Conservation (phyloP, 2,329 filamentous ascomycete genomes). For the Ambrosiella xylebori region DNA sequence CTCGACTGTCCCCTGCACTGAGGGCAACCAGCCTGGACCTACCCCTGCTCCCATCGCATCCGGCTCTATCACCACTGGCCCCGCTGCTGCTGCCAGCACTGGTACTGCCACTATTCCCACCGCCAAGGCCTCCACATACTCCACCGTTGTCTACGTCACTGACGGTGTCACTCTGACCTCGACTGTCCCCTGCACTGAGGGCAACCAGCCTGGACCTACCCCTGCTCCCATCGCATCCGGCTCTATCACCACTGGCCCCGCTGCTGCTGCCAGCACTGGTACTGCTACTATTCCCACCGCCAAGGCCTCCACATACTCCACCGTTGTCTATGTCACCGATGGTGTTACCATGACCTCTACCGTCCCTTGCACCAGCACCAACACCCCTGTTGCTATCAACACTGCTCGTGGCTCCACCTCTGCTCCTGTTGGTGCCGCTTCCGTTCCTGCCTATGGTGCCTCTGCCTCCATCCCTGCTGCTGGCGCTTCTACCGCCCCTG, state of each 20-base stretch:
- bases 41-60: background rate
- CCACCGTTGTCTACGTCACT: background rate
- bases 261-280: background rate
- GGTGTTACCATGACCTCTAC: constrained; percentile 4
- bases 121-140: background rate
- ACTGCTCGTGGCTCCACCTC: background rate
- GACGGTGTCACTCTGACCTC: constrained; percentile 1
- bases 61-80: background rate
- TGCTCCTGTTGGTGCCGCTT: background rate
- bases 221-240: background rate
- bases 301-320: background rate
- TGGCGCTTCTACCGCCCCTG: background rate
- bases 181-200: background rate
- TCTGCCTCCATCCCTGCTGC: background rate
- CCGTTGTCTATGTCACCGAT: constrained; percentile 1
- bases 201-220: background rate
- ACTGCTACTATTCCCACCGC: background rate
- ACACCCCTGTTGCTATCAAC: background rate
- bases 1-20: background rate
- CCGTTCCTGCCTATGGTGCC: background rate
- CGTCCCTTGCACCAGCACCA: constrained; percentile 3
- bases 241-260: background rate
- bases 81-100: background rate
- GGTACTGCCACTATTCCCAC: background rate
- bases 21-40: background rate